Conservation (phyloP, 2,329 filamentous ascomycete species). For the Fusarium verrucosum region DNA sequence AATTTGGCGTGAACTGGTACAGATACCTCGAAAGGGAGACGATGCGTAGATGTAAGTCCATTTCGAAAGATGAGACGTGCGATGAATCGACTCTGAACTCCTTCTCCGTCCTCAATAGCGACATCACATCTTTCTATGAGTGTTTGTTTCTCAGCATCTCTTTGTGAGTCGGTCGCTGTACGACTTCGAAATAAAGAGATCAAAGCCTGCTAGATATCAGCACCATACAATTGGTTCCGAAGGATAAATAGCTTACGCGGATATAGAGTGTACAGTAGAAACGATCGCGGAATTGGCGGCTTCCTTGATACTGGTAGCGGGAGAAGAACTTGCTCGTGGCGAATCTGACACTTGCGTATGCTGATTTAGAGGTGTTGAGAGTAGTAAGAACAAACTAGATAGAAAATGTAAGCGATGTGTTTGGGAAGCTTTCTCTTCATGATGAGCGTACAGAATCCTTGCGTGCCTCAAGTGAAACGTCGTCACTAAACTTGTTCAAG, state of each 20-base stretch:
- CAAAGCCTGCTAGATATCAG: slow-evolving; percentile 60
- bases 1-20: slow-evolving; percentile 82
- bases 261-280: slow-evolving; percentile 82
- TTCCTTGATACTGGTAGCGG: slow-evolving; percentile 72
- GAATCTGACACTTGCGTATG: slow-evolving; percentile 78
- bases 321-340: slow-evolving; percentile 75
- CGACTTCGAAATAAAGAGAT: slow-evolving; percentile 79
- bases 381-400: slow-evolving; percentile 76
- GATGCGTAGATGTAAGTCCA: slow-evolving; percentile 80
- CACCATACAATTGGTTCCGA: background rate
- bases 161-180: slow-evolving; percentile 63
- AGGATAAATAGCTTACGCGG: slow-evolving; percentile 58
- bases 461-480: slow-evolving; percentile 77
- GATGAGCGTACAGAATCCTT: slow-evolving; percentile 66
- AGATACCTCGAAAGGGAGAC: slow-evolving; percentile 76
- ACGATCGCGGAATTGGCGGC: slow-evolving; percentile 60
- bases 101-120: slow-evolving; percentile 74
- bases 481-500: slow-evolving; percentile 81
- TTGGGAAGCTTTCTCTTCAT: too few species aligned
- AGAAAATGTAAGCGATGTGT: background rate
- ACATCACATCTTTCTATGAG: slow-evolving; percentile 80
- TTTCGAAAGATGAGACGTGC: slow-evolving; percentile 79
- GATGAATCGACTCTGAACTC: slow-evolving; percentile 77
- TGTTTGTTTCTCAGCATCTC: slow-evolving; percentile 70
- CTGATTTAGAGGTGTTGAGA: slow-evolving; percentile 82